phyloP scores from a whole-genome alignment of 805 yeast genomes.

The Ogataea paraovalis region DNA sequence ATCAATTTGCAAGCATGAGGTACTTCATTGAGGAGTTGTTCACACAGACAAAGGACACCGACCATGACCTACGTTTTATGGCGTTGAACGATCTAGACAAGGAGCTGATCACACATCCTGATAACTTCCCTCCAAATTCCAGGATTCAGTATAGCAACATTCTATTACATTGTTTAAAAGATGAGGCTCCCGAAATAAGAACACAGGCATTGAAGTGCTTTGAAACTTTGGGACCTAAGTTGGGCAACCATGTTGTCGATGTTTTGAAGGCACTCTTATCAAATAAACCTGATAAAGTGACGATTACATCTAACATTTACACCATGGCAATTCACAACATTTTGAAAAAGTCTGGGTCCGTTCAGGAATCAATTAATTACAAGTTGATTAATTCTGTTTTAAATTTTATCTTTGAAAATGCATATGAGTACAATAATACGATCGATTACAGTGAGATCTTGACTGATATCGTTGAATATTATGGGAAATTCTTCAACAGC shows the following conservation, averaged over 20 bases:
- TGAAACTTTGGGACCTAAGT: slow-evolving; percentile 33
- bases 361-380: slow-evolving; percentile 13
- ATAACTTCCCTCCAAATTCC: slow-evolving; percentile 37
- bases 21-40: slow-evolving; percentile 27
- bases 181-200: slow-evolving; percentile 68
- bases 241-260: slow-evolving; percentile 31
- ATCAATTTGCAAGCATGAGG: slow-evolving; percentile 12
- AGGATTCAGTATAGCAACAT: slow-evolving; percentile 27
- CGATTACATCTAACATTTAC: slow-evolving; percentile 45
- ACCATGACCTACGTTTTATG: slow-evolving; percentile 83
- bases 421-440: slow-evolving; percentile 19
- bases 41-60: slow-evolving; percentile 57
- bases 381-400: slow-evolving; percentile 35
- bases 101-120: slow-evolving; percentile 29
- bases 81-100: slow-evolving; percentile 70
- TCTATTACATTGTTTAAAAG: slow-evolving; percentile 39
- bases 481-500: slow-evolving; percentile 30
- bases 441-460: slow-evolving; percentile 62
- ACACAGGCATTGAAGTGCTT: slow-evolving; percentile 63
- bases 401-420: slow-evolving; percentile 31
- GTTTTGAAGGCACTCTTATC: slow-evolving; percentile 27
- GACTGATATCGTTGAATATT: slow-evolving; percentile 48
- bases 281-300: slow-evolving; percentile 24
- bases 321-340: slow-evolving; percentile 50
- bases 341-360: slow-evolving; percentile 30